Percentiles rank a stretch among this genome's conserved stretches.
Evolutionary conservation across 2,329 filamentous ascomycete species (phyloP).

Genomic region (Daldinia sp.): DNA sequence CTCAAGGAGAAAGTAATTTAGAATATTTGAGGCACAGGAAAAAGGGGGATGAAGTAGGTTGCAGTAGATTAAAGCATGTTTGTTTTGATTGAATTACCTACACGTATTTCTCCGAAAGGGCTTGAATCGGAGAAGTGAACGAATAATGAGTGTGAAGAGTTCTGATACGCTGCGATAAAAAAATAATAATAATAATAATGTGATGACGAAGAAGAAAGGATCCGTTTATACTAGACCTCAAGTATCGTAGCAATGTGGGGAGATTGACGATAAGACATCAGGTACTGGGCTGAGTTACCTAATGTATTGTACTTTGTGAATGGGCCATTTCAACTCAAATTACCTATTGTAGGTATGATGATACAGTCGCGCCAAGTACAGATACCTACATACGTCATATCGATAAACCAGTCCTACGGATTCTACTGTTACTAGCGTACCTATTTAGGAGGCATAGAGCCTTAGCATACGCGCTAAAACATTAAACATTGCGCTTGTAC

Average conservation of each 20-base stretch:
- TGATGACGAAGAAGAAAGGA: slow-evolving; percentile 34
- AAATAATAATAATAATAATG: slow-evolving; percentile 16
- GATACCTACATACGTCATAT: neutral
- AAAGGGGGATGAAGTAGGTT: slow-evolving; percentile 9
- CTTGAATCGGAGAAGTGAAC: slow-evolving; percentile 30
- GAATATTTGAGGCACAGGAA: neutral
- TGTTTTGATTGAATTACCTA: slow-evolving; percentile 37
- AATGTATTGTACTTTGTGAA: neutral
- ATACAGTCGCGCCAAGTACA: neutral
- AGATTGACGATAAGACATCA: neutral
- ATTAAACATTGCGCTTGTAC: slow-evolving; percentile 7
- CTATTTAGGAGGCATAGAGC: neutral
- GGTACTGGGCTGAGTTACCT: neutral
- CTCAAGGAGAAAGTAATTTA: neutral
- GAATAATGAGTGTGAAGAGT: slow-evolving; percentile 33
- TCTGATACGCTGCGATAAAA: slow-evolving; percentile 36
- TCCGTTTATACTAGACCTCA: neutral
- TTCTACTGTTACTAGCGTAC: neutral
- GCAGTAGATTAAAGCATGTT: slow-evolving; percentile 29
- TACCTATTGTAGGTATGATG: no score
- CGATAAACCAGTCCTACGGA: neutral
- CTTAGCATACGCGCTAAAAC: neutral
- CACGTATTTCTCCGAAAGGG: slow-evolving; percentile 32
- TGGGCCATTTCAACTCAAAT: no score
- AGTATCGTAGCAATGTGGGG: neutral